Base-by-base conservation (phyloP, 441 rosid genomes). In the Gossypium gossypioides region DNA sequence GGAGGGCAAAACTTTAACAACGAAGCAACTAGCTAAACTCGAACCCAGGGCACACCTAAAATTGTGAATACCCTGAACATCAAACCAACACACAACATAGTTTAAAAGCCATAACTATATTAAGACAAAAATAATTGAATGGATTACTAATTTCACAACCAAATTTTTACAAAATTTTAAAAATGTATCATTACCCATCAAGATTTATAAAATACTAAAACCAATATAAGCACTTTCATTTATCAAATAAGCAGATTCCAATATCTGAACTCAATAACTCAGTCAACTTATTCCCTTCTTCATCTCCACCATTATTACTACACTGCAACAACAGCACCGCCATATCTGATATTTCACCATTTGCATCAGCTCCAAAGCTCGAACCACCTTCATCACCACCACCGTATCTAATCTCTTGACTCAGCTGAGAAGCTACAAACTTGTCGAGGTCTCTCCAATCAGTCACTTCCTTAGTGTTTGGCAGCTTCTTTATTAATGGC, bases 371-470 rank as follows among this genome's bases (percentile, higher is more conserved):
- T 13, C 60, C 84, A 34, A 85, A 83, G 77, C 78, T 64, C 2
- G 85, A 61, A 34, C 71, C 10, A 42, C 34, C 16, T 55, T 19
- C 72, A 44, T 57, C 59, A 19, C 27, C 79, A 22, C 74, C 81
- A 4, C 72, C 40, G 3, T 27, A 84, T 55, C 81, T 69, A 24
- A 88, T 93, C 77, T 88, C 91, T 58, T 86, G 89, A 74, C 90
- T 93, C 74, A 93, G 59, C 68, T 93, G 97, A 16, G 98, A 90
- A 24, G 97, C 98, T 50, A 93, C 97, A 68, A 93, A 93, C 87
- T 86, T 90, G 80, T 93, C 98, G 12, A 93, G 87, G 3, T 86
- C 91, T 81, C 98, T 86, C 98, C 98, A 93, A 32, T 91, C 98
- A 3, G 91, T 91, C 61, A 88, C 88, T 61, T 70, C 84, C 78